Percentiles rank a stretch among this genome's conserved stretches.
Conservation (phyloP, 73 alveolate species). For the Tetrahymena thermophila region DNA sequence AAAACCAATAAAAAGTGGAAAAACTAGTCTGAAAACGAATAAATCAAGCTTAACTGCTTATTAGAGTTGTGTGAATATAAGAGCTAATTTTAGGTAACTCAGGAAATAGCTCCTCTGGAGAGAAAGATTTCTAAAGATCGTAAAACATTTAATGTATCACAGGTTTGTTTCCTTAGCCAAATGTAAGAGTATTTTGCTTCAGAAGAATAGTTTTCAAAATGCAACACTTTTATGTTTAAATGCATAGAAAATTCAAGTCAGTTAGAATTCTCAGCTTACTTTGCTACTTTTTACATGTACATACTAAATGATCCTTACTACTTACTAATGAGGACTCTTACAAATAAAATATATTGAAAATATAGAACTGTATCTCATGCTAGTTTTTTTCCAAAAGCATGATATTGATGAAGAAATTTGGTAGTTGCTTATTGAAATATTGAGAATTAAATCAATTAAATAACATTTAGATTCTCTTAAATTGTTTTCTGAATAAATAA, state of each 20-base stretch:
- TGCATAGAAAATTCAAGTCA: neutral
- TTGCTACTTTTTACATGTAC: neutral
- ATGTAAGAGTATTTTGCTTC: neutral
- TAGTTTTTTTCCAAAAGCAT: neutral
- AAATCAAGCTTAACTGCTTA: neutral
- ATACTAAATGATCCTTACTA: neutral
- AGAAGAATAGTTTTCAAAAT: neutral
- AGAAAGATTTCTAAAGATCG: neutral
- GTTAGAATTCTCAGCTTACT: neutral
- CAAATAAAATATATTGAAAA: neutral
- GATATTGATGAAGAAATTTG: neutral
- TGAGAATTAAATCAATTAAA: neutral
- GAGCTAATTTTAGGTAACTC: neutral
- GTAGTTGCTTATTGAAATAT: neutral
- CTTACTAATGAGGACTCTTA: neutral
- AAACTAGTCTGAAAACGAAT: neutral
- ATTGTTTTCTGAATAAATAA: neutral
- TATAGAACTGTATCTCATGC: neutral
- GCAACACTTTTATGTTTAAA: neutral
- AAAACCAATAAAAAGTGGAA: neutral
- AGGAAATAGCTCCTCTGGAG: neutral
- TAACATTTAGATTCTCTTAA: neutral
- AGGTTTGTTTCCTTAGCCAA: neutral
- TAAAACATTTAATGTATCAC: neutral
- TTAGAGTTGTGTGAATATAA: neutral